Conservation (phyloP, 1,139 yeast species). For the Torulaspora globosa region DNA sequence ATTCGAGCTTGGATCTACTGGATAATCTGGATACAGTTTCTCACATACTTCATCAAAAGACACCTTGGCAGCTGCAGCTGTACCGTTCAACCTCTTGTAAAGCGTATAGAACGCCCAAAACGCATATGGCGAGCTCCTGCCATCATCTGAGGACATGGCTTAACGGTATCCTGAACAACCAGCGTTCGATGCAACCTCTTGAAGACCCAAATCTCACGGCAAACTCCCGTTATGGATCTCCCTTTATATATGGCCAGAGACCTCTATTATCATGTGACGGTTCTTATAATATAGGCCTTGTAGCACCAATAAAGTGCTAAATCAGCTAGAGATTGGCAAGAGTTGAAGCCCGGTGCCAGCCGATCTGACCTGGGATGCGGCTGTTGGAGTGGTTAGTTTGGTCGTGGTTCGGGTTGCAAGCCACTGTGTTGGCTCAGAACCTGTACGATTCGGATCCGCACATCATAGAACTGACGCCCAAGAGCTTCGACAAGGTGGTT, state of each 20-base stretch:
- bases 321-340: background rate
- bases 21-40: constrained; percentile 20
- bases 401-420: constrained; percentile 4
- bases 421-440: constrained; percentile 25
- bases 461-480: constrained; percentile 54
- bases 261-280: background rate
- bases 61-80: background rate
- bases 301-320: background rate
- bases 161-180: background rate
- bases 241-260: background rate
- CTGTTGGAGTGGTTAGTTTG: constrained; percentile 5
- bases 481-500: constrained; percentile 62
- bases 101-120: constrained; percentile 36
- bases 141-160: constrained; percentile 11
- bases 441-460: constrained; percentile 46
- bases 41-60: constrained; percentile 19
- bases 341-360: background rate
- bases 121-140: constrained; percentile 30
- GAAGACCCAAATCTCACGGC: background rate
- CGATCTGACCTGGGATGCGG: constrained; percentile 5
- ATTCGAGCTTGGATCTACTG: constrained; percentile 25
- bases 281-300: background rate
- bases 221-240: background rate
- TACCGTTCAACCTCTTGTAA: constrained; percentile 19
- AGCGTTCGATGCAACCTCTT: background rate